Conservation (phyloP, 495 filamentous ascomycete species). For the Parmelia sp. region DNA sequence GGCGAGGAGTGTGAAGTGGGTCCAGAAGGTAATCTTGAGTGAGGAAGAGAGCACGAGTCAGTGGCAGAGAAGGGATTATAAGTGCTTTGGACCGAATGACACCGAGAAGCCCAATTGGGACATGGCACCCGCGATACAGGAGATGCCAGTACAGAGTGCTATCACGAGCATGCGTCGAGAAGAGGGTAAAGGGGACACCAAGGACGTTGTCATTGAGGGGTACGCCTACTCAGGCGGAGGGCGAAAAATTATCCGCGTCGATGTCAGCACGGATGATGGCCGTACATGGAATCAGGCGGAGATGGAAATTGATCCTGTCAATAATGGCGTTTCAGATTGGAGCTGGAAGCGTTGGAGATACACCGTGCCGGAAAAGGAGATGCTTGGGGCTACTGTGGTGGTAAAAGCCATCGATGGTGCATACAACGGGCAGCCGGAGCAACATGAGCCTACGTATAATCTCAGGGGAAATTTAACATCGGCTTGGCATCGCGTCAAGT, state of each 20-base stretch:
- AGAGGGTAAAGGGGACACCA: not conserved
- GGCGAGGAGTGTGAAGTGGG: slow-evolving; percentile 48
- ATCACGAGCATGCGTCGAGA: slow-evolving; percentile 29
- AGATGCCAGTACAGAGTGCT: slow-evolving; percentile 46
- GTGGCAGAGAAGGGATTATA: slow-evolving; percentile 43
- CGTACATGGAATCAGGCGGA: slow-evolving; percentile 37
- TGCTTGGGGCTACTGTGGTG: slow-evolving; percentile 37
- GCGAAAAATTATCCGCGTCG: slow-evolving; percentile 40
- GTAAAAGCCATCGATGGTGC: slow-evolving; percentile 55
- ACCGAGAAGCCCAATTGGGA: slow-evolving; percentile 30
- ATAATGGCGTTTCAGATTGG: slow-evolving; percentile 3
- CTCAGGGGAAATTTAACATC: slow-evolving; percentile 49
- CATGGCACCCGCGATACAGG: slow-evolving; percentile 40
- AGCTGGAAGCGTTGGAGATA: slow-evolving; percentile 37
- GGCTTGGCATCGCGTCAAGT: slow-evolving; percentile 45
- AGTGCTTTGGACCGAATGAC: slow-evolving; percentile 39
- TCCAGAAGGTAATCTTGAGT: slow-evolving; percentile 37
- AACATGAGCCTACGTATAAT: slow-evolving; percentile 46
- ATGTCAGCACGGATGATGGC: slow-evolving; percentile 39
- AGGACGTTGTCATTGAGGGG: slow-evolving; percentile 36
- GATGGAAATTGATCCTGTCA: not conserved
- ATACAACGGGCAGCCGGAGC: slow-evolving; percentile 52
- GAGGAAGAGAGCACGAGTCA: slow-evolving; percentile 38
- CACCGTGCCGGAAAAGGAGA: slow-evolving; percentile 48
- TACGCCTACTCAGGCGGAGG: slow-evolving; percentile 45